A percentile compares a stretch with the other conserved stretches of the same genome.
These are phyloP conservation scores for Leishmania martiniquensis DNA, from an alignment of 208 protist genomes.

Conservation along the genomic window DNA sequence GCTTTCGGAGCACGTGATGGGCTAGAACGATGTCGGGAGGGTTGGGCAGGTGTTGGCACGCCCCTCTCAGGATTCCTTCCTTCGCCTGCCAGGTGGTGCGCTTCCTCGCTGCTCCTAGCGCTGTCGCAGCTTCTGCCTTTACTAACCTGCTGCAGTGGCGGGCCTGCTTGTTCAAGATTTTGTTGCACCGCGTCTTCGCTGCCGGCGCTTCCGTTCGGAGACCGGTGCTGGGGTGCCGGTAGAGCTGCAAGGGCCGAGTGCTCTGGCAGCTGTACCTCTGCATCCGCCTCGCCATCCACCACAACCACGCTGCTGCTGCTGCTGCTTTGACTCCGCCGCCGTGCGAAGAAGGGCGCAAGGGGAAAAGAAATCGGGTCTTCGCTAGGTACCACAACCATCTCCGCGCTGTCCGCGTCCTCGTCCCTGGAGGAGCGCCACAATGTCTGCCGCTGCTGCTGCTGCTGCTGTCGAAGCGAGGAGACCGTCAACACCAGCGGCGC, in stretches of 20 bases:
- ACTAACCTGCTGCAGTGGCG: neutral
- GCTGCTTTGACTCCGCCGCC: neutral
- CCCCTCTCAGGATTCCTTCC: neutral
- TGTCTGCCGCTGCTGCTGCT: neutral
- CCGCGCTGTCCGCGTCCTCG: neutral
- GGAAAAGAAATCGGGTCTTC: neutral
- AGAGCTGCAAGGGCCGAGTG: neutral
- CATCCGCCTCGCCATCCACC: neutral
- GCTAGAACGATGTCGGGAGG: neutral
- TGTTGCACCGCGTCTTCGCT: neutral
- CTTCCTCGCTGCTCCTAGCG: neutral
- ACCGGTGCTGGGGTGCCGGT: neutral
- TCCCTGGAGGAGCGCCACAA: neutral
- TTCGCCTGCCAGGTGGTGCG: neutral
- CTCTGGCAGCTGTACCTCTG: neutral
- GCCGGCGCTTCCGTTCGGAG: neutral
- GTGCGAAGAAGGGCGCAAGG: neutral
- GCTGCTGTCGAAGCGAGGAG: conserved; percentile 10
- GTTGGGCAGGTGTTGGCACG: neutral
- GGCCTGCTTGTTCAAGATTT: neutral
- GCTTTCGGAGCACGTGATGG: neutral
- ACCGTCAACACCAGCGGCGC: conserved; percentile 20
- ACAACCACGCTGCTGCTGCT: neutral
- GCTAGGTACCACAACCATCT: neutral
- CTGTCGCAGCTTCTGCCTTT: neutral